Evolutionary conservation across 345 rosid genomes (phyloP).

Genomic region (Geranium brycei): DNA sequence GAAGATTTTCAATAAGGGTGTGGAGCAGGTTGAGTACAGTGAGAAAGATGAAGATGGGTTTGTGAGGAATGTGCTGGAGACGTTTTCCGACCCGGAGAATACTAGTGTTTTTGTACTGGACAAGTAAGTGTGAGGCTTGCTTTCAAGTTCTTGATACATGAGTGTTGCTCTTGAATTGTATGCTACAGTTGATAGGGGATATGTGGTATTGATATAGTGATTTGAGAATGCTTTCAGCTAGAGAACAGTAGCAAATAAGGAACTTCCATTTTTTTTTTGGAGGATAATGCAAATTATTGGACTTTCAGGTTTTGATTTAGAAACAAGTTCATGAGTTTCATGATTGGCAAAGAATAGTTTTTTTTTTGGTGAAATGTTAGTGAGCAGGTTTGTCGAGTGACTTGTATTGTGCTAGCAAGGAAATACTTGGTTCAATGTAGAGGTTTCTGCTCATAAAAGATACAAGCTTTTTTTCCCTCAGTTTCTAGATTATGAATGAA

Average conservation of each 20-base stretch:
- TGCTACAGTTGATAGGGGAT: background rate
- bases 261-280: background rate
- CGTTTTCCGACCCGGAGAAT: conserved; percentile 39
- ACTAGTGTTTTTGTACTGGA: conserved; percentile 62
- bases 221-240: background rate
- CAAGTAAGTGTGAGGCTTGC: conserved; percentile 34
- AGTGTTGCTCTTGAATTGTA: background rate
- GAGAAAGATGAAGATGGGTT: conserved; percentile 41
- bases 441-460: background rate
- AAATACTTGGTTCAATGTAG: too few relatives aligned
- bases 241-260: background rate
- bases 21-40: conserved; percentile 39
- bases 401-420: background rate
- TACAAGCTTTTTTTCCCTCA: background rate
- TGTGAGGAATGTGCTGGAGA: conserved; percentile 41
- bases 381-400: background rate
- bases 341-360: background rate
- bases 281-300: background rate
- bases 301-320: background rate
- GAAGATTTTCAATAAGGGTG: conserved; percentile 37
- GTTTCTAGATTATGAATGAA: background rate
- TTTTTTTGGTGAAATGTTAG: too few relatives aligned
- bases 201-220: too few relatives aligned
- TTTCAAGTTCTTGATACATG: background rate
- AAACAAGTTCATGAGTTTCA: background rate